Evolutionary conservation across 2,329 filamentous ascomycete species (phyloP).

Genomic region (Gyromitra esculenta): DNA sequence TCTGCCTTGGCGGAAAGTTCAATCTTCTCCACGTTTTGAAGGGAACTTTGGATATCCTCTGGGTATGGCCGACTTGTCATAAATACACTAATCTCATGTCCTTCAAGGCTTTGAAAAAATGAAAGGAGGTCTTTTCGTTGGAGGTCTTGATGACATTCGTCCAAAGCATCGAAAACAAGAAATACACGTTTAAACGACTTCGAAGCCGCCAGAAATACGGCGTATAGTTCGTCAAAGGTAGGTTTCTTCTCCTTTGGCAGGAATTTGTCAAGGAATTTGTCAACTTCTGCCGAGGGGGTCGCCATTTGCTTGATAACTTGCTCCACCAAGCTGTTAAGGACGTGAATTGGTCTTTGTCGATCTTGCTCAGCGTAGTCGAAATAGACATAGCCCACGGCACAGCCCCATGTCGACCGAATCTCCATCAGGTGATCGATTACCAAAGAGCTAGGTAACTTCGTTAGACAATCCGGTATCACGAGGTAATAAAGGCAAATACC

Average conservation of each 20-base stretch:
- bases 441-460: slow-evolving; percentile 3
- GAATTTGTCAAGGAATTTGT: neutral
- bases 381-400: slow-evolving; percentile 17
- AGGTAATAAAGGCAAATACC: neutral
- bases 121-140: slow-evolving; percentile 8
- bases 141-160: slow-evolving; percentile 16
- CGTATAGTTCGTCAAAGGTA: neutral
- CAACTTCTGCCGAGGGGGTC: neutral
- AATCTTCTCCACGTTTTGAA: neutral
- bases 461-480: neutral
- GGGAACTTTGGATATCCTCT: slow-evolving; percentile 6
- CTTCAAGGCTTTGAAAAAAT: neutral
- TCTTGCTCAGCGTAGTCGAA: slow-evolving; percentile 22
- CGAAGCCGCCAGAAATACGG: neutral
- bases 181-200: slow-evolving; percentile 9
- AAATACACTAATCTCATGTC: neutral
- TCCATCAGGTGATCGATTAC: slow-evolving; percentile 28
- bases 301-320: neutral
- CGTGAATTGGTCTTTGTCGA: neutral
- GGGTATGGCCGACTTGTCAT: slow-evolving; percentile 20
- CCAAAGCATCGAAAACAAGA: slow-evolving; percentile 33
- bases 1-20: neutral
- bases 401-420: neutral
- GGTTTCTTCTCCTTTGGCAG: neutral
- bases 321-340: slow-evolving; percentile 11